These are phyloP conservation scores for Triangularia setosa DNA, from an alignment of 2,329 filamentous ascomycete species.

Conservation along the genomic window DNA sequence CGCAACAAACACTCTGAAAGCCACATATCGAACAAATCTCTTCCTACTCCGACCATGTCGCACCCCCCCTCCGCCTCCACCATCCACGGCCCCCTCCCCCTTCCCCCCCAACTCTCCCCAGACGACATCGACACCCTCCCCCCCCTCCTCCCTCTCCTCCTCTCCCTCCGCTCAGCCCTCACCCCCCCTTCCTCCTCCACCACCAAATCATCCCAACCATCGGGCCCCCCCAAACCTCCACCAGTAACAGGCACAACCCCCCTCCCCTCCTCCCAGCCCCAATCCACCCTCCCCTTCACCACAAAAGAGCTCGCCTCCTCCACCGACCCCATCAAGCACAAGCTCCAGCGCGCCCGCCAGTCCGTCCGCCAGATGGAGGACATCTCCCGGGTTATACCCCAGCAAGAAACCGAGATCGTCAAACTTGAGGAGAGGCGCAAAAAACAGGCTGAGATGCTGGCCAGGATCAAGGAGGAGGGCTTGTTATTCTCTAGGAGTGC, in stretches of 20 bases:
- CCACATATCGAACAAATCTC: not conserved
- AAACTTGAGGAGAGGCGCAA: slow-evolving; percentile 61
- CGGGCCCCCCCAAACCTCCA: slow-evolving; percentile 22
- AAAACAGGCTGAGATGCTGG: slow-evolving; percentile 58
- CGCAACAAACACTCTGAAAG: not conserved
- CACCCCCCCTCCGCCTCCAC: not conserved
- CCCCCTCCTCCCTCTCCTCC: slow-evolving; percentile 72
- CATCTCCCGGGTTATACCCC: slow-evolving; percentile 60
- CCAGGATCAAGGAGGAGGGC: slow-evolving; percentile 50
- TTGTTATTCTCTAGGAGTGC: slow-evolving; percentile 36
- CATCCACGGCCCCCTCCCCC: slow-evolving; percentile 19
- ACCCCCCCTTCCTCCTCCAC: slow-evolving; percentile 18
- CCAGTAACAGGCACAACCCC: slow-evolving; percentile 27
- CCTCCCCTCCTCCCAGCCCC: slow-evolving; percentile 24
- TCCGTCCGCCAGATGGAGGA: slow-evolving; percentile 65
- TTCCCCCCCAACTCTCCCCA: slow-evolving; percentile 66
- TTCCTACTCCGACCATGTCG: not conserved
- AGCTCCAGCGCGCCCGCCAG: slow-evolving; percentile 72
- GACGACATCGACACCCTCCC: slow-evolving; percentile 83
- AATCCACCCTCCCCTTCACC: slow-evolving; percentile 30
- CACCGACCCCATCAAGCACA: slow-evolving; percentile 75
- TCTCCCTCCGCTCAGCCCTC: slow-evolving; percentile 58
- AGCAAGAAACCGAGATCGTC: slow-evolving; percentile 68
- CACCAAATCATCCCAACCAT: slow-evolving; percentile 5
- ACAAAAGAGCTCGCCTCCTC: slow-evolving; percentile 76